phyloP scores from a whole-genome alignment of 1,139 yeast genomes.

The Suhomyces bokatorum region DNA sequence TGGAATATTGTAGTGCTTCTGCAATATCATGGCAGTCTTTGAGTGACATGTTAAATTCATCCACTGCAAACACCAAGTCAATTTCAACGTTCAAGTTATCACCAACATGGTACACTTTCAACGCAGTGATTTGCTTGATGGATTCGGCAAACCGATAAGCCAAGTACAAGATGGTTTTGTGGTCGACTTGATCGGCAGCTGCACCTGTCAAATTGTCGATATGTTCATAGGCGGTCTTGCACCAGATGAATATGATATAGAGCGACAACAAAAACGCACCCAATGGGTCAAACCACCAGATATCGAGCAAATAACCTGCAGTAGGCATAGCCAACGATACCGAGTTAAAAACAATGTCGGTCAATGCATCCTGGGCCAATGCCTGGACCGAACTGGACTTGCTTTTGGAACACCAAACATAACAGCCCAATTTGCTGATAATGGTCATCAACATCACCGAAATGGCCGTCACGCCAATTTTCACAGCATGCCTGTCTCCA shows the following conservation, averaged over 20 bases:
- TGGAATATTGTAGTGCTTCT: constrained; percentile 77
- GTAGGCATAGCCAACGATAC: constrained; percentile 74
- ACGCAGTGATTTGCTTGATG: constrained; percentile 62
- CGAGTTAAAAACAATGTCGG: constrained; percentile 65
- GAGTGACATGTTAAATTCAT: constrained; percentile 45
- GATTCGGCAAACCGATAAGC: constrained; percentile 70
- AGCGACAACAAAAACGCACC: constrained; percentile 68
- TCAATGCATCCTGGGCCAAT: constrained; percentile 77
- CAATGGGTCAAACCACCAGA: constrained; percentile 75
- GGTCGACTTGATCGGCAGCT: constrained; percentile 61
- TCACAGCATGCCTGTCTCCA: constrained; percentile 39
- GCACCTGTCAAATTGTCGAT: constrained; percentile 76
- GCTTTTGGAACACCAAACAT: constrained; percentile 64
- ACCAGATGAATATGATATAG: constrained; percentile 69
- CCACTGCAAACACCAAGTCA: constrained; percentile 61
- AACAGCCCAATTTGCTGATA: constrained; percentile 58
- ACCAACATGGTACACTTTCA: constrained; percentile 77
- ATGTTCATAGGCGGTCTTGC: constrained; percentile 64
- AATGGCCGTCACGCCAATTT: constrained; percentile 55
- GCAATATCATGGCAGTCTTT: constrained; percentile 80
- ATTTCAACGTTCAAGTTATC: constrained; percentile 77
- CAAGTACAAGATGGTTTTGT: constrained; percentile 65
- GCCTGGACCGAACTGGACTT: constrained; percentile 74
- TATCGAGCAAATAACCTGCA: constrained; percentile 48
- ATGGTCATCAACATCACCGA: constrained; percentile 66